These are phyloP conservation scores for Ceratobasidium sp. DNA, from an alignment of 1,284 basidiomycete species.

Conservation along the genomic window DNA sequence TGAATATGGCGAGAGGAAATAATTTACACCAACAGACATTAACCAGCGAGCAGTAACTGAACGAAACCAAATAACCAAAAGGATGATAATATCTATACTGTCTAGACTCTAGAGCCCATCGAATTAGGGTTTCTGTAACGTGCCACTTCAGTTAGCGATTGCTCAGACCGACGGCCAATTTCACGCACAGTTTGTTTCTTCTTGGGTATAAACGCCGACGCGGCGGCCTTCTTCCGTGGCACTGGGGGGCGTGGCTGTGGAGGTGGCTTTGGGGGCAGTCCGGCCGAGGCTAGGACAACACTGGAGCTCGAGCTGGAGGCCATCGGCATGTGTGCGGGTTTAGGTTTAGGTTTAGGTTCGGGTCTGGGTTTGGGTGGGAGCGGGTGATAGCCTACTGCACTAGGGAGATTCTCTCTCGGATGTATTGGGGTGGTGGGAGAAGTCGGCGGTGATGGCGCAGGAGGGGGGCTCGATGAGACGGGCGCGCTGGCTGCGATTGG, in stretches of 20 bases:
- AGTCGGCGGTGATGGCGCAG: no score
- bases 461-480: no score
- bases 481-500: no score
- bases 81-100: not conserved
- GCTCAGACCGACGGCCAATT: not conserved
- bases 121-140: slow-evolving; percentile 20
- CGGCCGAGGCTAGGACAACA: not conserved
- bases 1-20: not conserved
- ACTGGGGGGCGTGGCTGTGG: not conserved
- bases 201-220: slow-evolving; percentile 29
- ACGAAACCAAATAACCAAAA: not conserved
- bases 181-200: slow-evolving; percentile 17
- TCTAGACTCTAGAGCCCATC: slow-evolving; percentile 7
- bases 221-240: slow-evolving; percentile 17
- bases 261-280: slow-evolving; percentile 1
- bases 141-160: not conserved
- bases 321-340: not conserved
- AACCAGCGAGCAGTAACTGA: not conserved
- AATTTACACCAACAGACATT: not conserved
- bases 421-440: no score
- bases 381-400: no score
- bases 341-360: not conserved
- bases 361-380: not conserved
- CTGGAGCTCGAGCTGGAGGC: not conserved
- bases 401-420: no score